Conservation (phyloP, 345 rosid species). For the Carallia pectinifolia region DNA sequence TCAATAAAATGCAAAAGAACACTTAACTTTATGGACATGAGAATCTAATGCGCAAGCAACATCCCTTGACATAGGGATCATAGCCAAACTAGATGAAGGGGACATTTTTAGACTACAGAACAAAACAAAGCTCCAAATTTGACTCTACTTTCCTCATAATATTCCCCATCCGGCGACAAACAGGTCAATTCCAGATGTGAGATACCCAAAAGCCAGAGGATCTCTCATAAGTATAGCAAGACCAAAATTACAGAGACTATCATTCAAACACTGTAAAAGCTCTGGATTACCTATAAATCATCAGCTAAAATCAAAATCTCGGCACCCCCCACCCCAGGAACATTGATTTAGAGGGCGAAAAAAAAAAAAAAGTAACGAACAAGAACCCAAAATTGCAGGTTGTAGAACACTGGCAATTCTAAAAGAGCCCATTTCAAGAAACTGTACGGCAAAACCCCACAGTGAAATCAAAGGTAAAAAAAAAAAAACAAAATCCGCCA, state of each 20-base stretch:
- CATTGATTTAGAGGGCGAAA: no score
- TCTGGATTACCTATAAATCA: no score
- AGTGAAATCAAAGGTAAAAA: neutral
- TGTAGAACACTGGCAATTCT: neutral
- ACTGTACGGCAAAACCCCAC: neutral
- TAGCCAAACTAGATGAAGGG: no score
- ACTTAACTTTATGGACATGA: neutral
- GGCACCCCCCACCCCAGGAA: no score
- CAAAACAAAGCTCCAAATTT: conserved; percentile 25
- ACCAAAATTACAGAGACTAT: conserved; percentile 2
- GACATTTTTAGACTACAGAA: neutral
- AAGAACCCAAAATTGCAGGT: neutral
- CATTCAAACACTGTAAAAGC: no score
- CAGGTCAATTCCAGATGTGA: conserved; percentile 19
- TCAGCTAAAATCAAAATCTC: neutral
- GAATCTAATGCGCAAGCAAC: no score
- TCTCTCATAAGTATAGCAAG: conserved; percentile 14
- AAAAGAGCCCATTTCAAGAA: conserved; percentile 12
- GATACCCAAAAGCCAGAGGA: conserved; percentile 20
- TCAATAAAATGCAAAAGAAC: neutral
- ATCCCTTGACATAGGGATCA: no score
- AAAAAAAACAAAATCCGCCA: neutral
- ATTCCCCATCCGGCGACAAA: conserved; percentile 29
- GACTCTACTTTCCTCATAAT: conserved; percentile 37
- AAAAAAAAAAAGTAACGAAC: neutral